Percentiles rank a stretch among this genome's conserved stretches.
phyloP scores from a whole-genome alignment of 2,329 filamentous ascomycete genomes.

The Sclerotinia spermophila region DNA sequence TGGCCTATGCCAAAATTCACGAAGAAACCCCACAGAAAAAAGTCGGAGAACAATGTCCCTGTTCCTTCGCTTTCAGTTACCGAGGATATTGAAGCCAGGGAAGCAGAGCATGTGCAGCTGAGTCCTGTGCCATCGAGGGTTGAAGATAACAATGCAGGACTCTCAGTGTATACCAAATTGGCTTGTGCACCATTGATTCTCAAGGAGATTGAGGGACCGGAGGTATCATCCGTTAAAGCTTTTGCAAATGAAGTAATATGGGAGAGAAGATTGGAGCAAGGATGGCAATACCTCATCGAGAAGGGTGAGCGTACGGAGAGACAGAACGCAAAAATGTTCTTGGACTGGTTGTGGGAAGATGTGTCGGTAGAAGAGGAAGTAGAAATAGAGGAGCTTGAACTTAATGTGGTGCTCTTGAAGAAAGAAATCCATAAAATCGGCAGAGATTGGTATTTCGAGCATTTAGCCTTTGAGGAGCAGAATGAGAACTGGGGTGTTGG shows the following conservation, averaged over 20 bases:
- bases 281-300: constrained; percentile 7
- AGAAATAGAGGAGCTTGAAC: background rate
- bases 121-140: background rate
- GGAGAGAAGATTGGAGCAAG: constrained; percentile 26
- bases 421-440: background rate
- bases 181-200: background rate
- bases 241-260: constrained; percentile 24
- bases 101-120: background rate
- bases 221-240: constrained; percentile 13
- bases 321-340: background rate
- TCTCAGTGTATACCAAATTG: background rate
- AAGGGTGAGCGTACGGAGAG: background rate
- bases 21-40: accelerated
- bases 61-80: background rate
- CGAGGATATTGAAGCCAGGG: background rate
- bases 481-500: background rate
- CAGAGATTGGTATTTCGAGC: constrained; percentile 7
- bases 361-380: background rate
- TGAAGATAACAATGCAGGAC: background rate
- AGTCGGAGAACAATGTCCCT: background rate
- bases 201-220: background rate
- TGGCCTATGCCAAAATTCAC: background rate
- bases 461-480: background rate
- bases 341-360: background rate
- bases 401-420: background rate